Base-by-base conservation (phyloP, 352 stramenopile genomes). In the Aphanomyces astaci region DNA sequence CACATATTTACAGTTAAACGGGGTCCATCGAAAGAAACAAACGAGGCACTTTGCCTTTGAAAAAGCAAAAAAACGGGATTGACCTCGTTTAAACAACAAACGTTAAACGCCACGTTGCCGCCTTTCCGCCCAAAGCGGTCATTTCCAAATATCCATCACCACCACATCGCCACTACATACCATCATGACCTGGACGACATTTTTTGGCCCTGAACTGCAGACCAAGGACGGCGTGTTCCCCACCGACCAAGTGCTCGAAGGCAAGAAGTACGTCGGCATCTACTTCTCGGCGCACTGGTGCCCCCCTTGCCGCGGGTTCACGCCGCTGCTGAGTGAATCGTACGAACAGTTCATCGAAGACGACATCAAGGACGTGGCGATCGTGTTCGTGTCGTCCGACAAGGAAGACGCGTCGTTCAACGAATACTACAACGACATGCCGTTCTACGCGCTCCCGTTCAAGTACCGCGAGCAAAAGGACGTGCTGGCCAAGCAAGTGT, bases 221-320 rank as follows among this genome's bases (percentile, higher is more conserved):
- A 92, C 84, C 9, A 93, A 92, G 76, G 75, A 88, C 56, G 86
- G 83, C n/a, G 69, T 80, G 40, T 84, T 90, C 73, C 70, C 86
- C 63, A 92, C 86, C 19, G 73, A 87, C 51, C 73, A 88, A 28
- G 80, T 81, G 57, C 80, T 94, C 56, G 75, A 66, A 2, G 79
- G 71, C 67, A 94, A 94, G 78, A 90, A 91, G 72, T 78, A 97
- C 32, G 77, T 97, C 31, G 86, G 87, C 28, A 78, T 98, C 53
- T 98, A 98, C 81, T 99, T 98, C 85, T 96, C 82, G 54, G 95
- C 95, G 17, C 86, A 97, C 79, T 98, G 95, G 94, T 98, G 94
- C 78, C 83, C 80, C 43, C 94, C 95, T 33, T 98, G 95, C 80
- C 86, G 90, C 63, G 74, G 80, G 24, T 98, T 99, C 78, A 98